Evolutionary conservation across 306 rosid species (phyloP), one percentile per base, ranked within the genome.

Genomic region (Luffa aegyptiaca): DNA sequence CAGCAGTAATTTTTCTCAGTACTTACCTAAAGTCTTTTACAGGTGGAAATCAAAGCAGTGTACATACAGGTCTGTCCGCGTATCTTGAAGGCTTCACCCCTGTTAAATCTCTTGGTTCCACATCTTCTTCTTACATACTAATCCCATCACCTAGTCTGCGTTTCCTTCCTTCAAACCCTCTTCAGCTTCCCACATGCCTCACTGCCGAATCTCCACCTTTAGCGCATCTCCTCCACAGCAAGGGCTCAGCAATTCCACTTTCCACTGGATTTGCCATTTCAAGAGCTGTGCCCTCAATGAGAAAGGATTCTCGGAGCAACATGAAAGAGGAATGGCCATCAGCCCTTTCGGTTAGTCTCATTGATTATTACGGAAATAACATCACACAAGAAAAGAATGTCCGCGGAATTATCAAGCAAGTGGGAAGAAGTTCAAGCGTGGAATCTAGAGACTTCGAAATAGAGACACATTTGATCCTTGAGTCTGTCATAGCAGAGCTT

Each of bases 111-210:
- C 97, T 94, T 76, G 98, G 98, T 81, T 86, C 97, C 69, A 69
- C 92, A 6, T 86, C 97, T 79, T 90, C 97, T 72, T 90, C 97
- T 5, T 93, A 87, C 86, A 72, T 95, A 79, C 80, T 95, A 66
- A 95, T 95, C 87, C 99, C 99, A 44, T 95, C 97, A 79, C 97
- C 99, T 42, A 92, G 99, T 80, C 90, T 95, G 93, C 95, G 89
- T 78, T 95, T 91, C 90, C 97, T 95, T 75, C 97, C 97, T 74
- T 90, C 99, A 21, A 86, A 93, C 39, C 87, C 93, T 68, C 93
- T 95, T 81, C 97, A 95, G 84, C 96, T 95, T 52, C 97, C 99
- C 12, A 95, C 96, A 16, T 95, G 99, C 90, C 97, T 95, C 80
- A 95, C 99, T 0, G 96, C 99, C 5, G 99, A 93, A 84, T 95